A percentile compares a stretch with the other conserved stretches of the same genome.
phyloP scores from a whole-genome alignment of 805 yeast species.

The Komagataella ulmi region DNA sequence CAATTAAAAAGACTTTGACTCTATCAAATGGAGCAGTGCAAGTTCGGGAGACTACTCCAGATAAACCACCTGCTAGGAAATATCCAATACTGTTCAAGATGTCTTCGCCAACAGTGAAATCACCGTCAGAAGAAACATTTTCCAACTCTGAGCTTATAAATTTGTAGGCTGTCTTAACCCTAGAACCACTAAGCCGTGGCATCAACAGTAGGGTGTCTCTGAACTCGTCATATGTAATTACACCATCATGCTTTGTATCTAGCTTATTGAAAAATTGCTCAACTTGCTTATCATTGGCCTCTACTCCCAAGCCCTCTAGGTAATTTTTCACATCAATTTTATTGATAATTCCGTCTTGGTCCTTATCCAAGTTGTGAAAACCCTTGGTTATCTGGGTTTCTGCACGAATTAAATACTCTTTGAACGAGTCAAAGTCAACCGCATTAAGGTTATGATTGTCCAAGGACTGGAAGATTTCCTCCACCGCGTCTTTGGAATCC shows the following conservation, averaged over 20 bases:
- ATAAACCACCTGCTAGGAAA: slow-evolving; percentile 87
- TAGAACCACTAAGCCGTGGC: slow-evolving; percentile 68
- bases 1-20: slow-evolving; percentile 85
- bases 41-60: slow-evolving; percentile 93
- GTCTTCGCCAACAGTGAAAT: slow-evolving; percentile 72
- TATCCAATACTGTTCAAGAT: slow-evolving; percentile 77
- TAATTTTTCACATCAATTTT: slow-evolving; percentile 57
- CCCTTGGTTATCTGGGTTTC: slow-evolving; percentile 62
- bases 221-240: slow-evolving; percentile 76
- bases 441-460: slow-evolving; percentile 42
- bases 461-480: slow-evolving; percentile 41
- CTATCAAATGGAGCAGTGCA: slow-evolving; percentile 97
- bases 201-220: slow-evolving; percentile 69
- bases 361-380: slow-evolving; percentile 53
- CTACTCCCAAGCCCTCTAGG: slow-evolving; percentile 37
- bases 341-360: slow-evolving; percentile 60
- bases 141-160: slow-evolving; percentile 66
- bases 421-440: slow-evolving; percentile 55
- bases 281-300: slow-evolving; percentile 37
- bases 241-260: slow-evolving; percentile 47
- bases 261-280: slow-evolving; percentile 41
- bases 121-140: slow-evolving; percentile 84
- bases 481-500: slow-evolving; percentile 44
- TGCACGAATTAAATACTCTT: slow-evolving; percentile 47
- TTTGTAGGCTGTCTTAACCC: slow-evolving; percentile 69